Conservation (phyloP, 352 stramenopile genomes). For the Saprolegnia diclina region DNA sequence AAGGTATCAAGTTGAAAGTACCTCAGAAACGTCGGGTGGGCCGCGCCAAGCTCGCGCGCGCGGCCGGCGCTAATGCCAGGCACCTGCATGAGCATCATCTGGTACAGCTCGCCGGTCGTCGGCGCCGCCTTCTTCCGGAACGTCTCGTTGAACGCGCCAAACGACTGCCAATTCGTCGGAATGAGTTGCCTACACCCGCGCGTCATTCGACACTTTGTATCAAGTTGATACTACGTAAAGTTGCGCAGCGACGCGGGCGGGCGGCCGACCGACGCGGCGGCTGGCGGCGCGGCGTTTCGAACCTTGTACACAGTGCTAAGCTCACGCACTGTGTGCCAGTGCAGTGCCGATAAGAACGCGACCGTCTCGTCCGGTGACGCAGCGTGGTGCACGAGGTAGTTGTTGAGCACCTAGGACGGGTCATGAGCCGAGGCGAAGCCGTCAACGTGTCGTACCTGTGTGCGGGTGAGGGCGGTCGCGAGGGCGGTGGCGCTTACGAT, state of each 20-base stretch:
- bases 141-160: slow-evolving; percentile 57
- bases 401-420: slow-evolving; percentile 63
- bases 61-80: background rate
- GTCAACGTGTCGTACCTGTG: slow-evolving; percentile 31
- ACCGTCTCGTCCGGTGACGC: slow-evolving; percentile 75
- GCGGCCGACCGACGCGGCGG: background rate
- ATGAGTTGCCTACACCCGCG: slow-evolving; percentile 11
- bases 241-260: background rate
- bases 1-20: background rate
- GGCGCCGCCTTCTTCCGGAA: slow-evolving; percentile 76
- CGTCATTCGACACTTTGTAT: background rate
- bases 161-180: slow-evolving; percentile 27
- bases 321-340: slow-evolving; percentile 51
- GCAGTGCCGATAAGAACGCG: slow-evolving; percentile 56
- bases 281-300: slow-evolving; percentile 34
- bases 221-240: slow-evolving; percentile 18
- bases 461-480: slow-evolving; percentile 68
- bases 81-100: slow-evolving; percentile 80
- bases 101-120: slow-evolving; percentile 63
- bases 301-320: slow-evolving; percentile 38
- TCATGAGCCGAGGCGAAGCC: background rate
- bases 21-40: slow-evolving; percentile 5
- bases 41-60: background rate
- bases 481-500: slow-evolving; percentile 52
- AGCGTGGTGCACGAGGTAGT: slow-evolving; percentile 78